Base-by-base conservation (phyloP, 352 stramenopile genomes). In the Globisporangium cystogenes region DNA sequence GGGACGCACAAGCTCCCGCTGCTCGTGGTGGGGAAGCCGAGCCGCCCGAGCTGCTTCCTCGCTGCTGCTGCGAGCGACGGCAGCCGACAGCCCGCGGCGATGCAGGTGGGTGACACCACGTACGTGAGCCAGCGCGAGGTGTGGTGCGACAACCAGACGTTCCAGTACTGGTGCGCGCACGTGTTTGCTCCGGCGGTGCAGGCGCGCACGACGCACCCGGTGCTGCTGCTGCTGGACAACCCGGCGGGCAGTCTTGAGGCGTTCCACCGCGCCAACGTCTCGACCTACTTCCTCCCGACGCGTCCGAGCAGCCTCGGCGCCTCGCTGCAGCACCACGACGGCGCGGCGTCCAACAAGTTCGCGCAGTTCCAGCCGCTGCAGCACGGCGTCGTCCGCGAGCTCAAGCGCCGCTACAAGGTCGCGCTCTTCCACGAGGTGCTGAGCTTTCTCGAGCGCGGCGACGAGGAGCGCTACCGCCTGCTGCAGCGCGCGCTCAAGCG, bases 1-100 rank as follows among this genome's bases (percentile, higher is more conserved):
- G 74, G 74, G 1, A 70, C 72, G 23, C 72, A 86, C 61, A 82
- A 86, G 52, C 67, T 86, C 21, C 68, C 70, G 40, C 31, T 83
- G 43, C 46, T 83, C 23, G 62, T 83, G 33, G 59, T 86, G n/a
- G 65, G 65, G 14, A 82, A 79, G 33, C 60, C 81, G 10, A 49
- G 59, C n/a, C 49, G 55, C 8, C 69, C 71, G 20, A 23, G 48
- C 6, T 71, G 63, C 42, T 59, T 70, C 60, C 46, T 45, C 42
- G 24, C 48, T 24, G 48, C 48, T 45, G 24, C 48, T 24, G 18
- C 40, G 56, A 41, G 45, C 14, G 33, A 37, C 33, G 5, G 33
- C 33, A 37, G 33, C 10, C 33, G 18, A 1, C 11, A 62, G 33
- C 47, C 35, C 35, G 51, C 40, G 61, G 4, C n/a, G 14, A 59